Evolutionary conservation across 345 rosid species (phyloP), one percentile per base, ranked within the genome.

Genomic region (Tarenaya hassleriana): DNA sequence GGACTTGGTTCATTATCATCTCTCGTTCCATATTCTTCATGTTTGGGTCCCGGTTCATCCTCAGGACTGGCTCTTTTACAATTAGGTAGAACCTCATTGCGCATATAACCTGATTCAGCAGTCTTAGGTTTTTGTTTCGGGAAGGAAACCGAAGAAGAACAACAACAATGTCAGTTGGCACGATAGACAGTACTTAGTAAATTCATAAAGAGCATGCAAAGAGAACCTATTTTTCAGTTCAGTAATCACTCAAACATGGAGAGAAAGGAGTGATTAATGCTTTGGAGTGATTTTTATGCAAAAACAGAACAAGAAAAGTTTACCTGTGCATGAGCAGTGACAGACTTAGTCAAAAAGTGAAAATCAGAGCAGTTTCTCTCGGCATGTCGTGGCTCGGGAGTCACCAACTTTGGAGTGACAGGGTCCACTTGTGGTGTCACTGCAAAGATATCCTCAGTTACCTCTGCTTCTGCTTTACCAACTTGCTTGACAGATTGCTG

Each of bases 391-490:
- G 88, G 88, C 32, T 85, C 82, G 0, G 95, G 96, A 15, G 81
- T 88, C 34, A 63, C 71, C 20, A 82, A 68, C 56, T 70, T 83
- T 10, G 96, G 98, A 61, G 83, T 77, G 39, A 79, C 76, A 21
- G 98, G 96, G 69, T 75, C 90, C 6, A 59, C 82, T 73, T 73
- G 81, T 3, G 68, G 67, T 42, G 58, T 64, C 56, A 58, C 7
- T 21, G 62, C 47, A 55, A 60, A 68, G 64, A 47, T 55, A 50
- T 43, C 69, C 50, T 76, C 92, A 16, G 58, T 41, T 47, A 60
- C 47, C 12, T 81, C 83, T 19, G 67, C 78, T 58, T 77, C 96
- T 51, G 17, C 38, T 61, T 78, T 79, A 20, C 84, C 96, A 44
- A 69, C 75, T 69, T 60, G 81, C 53, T 69, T 79, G 8, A 16